phyloP scores from a whole-genome alignment of 1,284 basidiomycete species.

The Sanghuangporus weigelae region DNA sequence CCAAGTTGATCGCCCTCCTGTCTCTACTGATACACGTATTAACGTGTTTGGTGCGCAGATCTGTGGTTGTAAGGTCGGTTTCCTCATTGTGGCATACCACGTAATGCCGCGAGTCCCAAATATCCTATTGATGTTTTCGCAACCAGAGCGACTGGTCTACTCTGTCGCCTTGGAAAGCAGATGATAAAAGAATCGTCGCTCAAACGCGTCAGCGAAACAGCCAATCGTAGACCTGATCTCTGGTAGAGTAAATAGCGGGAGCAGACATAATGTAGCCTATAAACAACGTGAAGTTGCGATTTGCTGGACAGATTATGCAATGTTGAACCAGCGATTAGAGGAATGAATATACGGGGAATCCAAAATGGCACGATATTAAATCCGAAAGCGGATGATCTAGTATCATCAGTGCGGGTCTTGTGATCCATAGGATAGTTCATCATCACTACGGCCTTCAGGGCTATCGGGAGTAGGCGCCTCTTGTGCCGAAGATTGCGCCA shows the following conservation, averaged over 20 bases:
- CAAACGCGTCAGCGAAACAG: not conserved
- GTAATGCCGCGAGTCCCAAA: not conserved
- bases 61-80: not conserved
- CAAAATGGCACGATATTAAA: slow-evolving; percentile 5
- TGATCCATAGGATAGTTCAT: slow-evolving; percentile 31
- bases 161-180: not conserved
- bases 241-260: not conserved
- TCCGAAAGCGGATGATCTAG: slow-evolving; percentile 19
- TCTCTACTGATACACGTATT: not conserved
- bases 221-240: not conserved
- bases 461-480: slow-evolving; percentile 24
- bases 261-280: not conserved
- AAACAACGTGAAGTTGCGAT: not conserved
- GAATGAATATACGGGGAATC: slow-evolving; percentile 1
- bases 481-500: slow-evolving; percentile 20
- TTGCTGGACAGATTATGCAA: not conserved
- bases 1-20: not conserved
- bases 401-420: slow-evolving; percentile 31
- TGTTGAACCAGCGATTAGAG: not conserved
- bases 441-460: slow-evolving; percentile 29
- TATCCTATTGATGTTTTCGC: not conserved
- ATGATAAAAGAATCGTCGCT: not conserved
- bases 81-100: not conserved
- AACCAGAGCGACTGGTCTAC: not conserved
- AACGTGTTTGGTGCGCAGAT: not conserved